Evolutionary conservation across 805 yeast genomes (phyloP), one percentile per base, ranked within the genome.

Genomic region (Candida pini): DNA sequence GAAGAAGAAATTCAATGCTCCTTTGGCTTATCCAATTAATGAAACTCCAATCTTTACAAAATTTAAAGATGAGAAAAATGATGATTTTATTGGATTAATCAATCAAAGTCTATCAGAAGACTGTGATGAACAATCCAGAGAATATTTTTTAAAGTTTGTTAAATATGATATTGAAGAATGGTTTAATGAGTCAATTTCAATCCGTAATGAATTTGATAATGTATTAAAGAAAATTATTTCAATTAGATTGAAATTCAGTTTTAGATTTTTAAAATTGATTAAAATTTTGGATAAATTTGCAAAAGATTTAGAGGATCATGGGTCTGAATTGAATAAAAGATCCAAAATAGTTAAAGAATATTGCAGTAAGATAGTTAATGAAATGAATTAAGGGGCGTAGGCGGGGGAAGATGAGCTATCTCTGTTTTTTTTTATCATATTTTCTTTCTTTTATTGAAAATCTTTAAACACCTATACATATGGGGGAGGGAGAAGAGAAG

Each of bases 301-400:
- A 12, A 22, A 35, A 10, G 34, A 40, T 16, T 30, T 53, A 15
- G 48, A 48, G n/a, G 45, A 43, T 5, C 40, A 41, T 24, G 50
- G 50, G 24, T 51, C 55, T 12, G 52, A 57, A 10, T 53, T 72
- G 18, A 60, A 66, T n/a, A 46, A 54, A 1, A 39, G 62, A 9
- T 60, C 69, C 9, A 63, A 66, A 37, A 60, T 59, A 34, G 53
- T 71, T 18, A 66, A 62, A 38, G 58, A 53, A n/a, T 50, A 69
- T 21, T 73, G 73, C 10, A 57, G 56, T 28, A 71, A 67, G 48
- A 68, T 44, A 47, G 55, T 46, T 27, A 41, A 42, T 35, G 51
- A 54, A 26, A 43, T 47, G 41, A 29, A 31, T 5, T 33, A 43
- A 44, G 18, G 8, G 15, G n/a, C n/a, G n/a, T n/a, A n/a, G n/a